Base-by-base conservation (phyloP, 2,329 filamentous ascomycete species). In the Knufia fluminis region DNA sequence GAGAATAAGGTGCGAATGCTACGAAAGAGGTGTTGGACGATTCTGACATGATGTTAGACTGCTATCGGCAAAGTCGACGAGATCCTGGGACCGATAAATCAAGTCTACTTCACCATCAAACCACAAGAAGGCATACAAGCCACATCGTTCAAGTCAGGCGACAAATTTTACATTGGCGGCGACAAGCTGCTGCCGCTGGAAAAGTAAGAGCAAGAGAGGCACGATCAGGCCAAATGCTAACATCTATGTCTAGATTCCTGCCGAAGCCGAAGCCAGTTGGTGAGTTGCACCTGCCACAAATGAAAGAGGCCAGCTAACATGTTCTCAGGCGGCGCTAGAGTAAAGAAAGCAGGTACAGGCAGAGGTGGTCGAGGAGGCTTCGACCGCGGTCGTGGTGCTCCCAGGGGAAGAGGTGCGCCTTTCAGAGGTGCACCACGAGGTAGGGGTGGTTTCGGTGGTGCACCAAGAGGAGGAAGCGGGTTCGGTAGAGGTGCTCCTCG, bases 61-160 rank as follows among this genome's bases (percentile, higher is more conserved):
- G 76, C 85, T 54, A 81, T 98, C 68, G 92, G 92, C 69, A 97
- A 97, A 73, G 86, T 98, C 66, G 92, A 98, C 73, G 92, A 98
- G 74, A 86, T 98, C 59, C 83, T 98, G 60, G 92, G 92, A 51
- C 91, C 92, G 56, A 86, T 98, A 71, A 97, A 95, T 77, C 85
- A 96, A 71, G 87, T 97, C 63, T 95, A 85, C 76, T 98, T 98
- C 77, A 97, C 91, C 63, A 85, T 98, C 70, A 97, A 97, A 75
- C 90, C 91, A 48, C 83, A 88, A 66, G 91, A 97, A 67, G 92
- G 92, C 61, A 97, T 98, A 68, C 86, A 94, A 70, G 89, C 92
- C 54, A 80, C 83, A 52, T 92, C 86, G 35, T 98, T 97, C 82
- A 94, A 96, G 76, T 72, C 83, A 55, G 92, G 92, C 66, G 92